Evolutionary conservation across 805 yeast species (phyloP), one percentile per base, ranked within the genome.

Genomic region (Phaffomyces opuntiae): DNA sequence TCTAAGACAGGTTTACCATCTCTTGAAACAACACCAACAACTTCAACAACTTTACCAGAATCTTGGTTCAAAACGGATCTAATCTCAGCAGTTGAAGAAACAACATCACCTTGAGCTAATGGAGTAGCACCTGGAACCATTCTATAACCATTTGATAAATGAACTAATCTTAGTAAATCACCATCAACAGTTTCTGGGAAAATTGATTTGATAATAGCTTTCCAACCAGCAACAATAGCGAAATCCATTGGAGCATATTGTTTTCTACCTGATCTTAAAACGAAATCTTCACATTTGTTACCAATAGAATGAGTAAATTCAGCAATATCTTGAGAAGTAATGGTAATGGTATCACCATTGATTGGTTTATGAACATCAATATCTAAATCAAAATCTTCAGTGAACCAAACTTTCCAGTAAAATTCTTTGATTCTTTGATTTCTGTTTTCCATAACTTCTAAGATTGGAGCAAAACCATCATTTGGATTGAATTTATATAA

Each of bases 191-290:
- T 80, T 64, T 80, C 79, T 45, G 99, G 99, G 93, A 93, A 93
- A 57, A 93, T 87, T n/a, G 97, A 90, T 73, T 86, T 88, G 73
- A 93, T 91, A 64, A 93, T 91, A 42, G 97, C 95, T 72, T 84
- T 85, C 99, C 99, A 93, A 39, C 99, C 98, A 57, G 90, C 80
- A 48, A 93, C 97, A 66, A 93, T 93, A 42, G 99, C 98, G 63
- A 90, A 93, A 73, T 93, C 99, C 98, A 93, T 91, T 61, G 99
- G 99, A 41, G 98, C 99, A 57, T 81, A 74, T 49, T 87, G 82
- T 52, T 77, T 78, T 67, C 87, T 84, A 53, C 90, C 93, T 42
- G 87, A 78, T 73, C 96, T 81, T 48, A 83, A 77, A 56, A 90
- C 96, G 59, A 89, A 93, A 50, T 95, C 96, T 71, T 93, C 98